These are phyloP conservation scores for Pythium aphanidermatum DNA, from an alignment of 352 stramenopile species.

Conservation along the genomic window DNA sequence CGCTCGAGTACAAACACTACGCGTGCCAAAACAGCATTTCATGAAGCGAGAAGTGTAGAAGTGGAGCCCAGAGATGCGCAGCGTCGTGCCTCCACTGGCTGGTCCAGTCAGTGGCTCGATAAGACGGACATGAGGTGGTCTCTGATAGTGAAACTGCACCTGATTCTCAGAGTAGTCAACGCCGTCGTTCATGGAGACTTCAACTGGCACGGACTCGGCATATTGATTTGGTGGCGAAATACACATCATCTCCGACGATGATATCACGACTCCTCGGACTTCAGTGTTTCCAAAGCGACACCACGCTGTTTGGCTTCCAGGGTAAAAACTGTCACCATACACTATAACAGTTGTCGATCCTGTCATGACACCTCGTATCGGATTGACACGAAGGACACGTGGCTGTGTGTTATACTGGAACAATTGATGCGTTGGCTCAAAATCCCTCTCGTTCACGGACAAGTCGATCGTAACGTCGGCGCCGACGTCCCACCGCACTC, in stretches of 20 bases:
- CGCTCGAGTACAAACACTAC: conserved; percentile 28
- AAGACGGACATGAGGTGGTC: conserved; percentile 35
- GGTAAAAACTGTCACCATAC: conserved; percentile 30
- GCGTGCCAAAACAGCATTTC: conserved; percentile 58
- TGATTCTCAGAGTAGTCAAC: conserved; percentile 82
- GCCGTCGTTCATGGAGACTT: conserved; percentile 84
- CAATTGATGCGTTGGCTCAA: conserved; percentile 29
- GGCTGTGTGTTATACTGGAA: conserved; percentile 51
- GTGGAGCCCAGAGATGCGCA: conserved; percentile 46
- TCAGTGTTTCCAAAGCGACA: conserved; percentile 40
- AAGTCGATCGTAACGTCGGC: conserved; percentile 14
- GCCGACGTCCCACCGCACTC: not conserved
- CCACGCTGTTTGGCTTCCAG: conserved; percentile 20
- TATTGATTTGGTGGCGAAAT: conserved; percentile 27
- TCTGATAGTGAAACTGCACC: conserved; percentile 55
- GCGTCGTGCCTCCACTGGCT: conserved; percentile 37
- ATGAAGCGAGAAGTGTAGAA: conserved; percentile 51
- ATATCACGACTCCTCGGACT: conserved; percentile 36
- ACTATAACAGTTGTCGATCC: conserved; percentile 60
- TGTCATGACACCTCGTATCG: conserved; percentile 33
- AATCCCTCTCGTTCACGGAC: conserved; percentile 74
- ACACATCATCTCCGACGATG: conserved; percentile 32
- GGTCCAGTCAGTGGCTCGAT: conserved; percentile 42
- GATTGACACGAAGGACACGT: conserved; percentile 36
- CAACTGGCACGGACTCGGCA: conserved; percentile 34